Base-by-base conservation (phyloP, 495 filamentous ascomycete genomes). In the Daldinia loculata region DNA sequence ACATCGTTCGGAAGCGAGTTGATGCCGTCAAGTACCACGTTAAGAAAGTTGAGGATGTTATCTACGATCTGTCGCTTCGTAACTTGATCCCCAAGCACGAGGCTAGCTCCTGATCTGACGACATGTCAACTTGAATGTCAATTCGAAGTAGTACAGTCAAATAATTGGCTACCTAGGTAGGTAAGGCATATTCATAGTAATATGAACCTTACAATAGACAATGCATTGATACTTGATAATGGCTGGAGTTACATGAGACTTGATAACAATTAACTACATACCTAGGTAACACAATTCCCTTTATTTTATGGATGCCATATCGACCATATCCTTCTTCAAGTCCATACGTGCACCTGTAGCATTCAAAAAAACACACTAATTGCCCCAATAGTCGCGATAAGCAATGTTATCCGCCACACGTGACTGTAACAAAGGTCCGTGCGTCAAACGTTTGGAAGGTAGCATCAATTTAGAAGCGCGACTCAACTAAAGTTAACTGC, bases 11-110 rank as follows among this genome's bases (percentile, higher is more conserved):
- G 48, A 93, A 91, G 80, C 88, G 93, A 62, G 94, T 90, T 29
- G 95, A 99, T 81, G 90, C 91, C 27, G 91, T 99, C 77, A 99
- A 99, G 84, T 99, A 98, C 68, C 90, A 90, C 66, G 92, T 97
- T 84, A 98, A 98, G 85, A 97, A 97, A 81, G 93, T 97, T 39
- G 95, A 99, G 83, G 95, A 99, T 80, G 93, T 99, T 22, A 94
- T 97, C 17, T 99, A 99, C 74, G 95, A 99, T 77, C 83, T 99
- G 30, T 93, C 91, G 5, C 80, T 98, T 77, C 87, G 95, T 59
- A 94, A 95, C 72, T 78, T 98, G 66, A 84, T 97, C 22, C 89
- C 92, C n/a, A 70, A 72, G 56, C 19, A 56, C 5, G 75, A 75
- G 39, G 7, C 41, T 24, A 63, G 56, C 56, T 68, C 43, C 19